Evolutionary conservation across 2,329 filamentous ascomycete genomes (phyloP).

Genomic region (Cladobotryum protrusum): DNA sequence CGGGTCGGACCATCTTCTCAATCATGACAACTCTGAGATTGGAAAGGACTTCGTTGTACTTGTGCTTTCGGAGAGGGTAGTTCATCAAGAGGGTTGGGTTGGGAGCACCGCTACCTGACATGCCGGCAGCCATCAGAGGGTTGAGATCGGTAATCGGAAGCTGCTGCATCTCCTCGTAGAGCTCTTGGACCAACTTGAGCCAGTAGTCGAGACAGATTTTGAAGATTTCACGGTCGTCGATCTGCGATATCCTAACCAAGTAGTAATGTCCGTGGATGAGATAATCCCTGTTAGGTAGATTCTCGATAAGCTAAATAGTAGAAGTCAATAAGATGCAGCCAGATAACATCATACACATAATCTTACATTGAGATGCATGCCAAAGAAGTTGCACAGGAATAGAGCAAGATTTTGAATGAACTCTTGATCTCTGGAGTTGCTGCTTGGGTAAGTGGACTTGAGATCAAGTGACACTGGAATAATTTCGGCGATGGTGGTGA

Average conservation of each 20-base stretch:
- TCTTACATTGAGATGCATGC: slow-evolving; percentile 75
- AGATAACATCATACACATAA: not conserved
- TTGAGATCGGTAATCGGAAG: slow-evolving; percentile 91
- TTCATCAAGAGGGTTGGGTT: slow-evolving; percentile 80
- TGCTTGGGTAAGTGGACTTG: slow-evolving; percentile 83
- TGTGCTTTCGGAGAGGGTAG: slow-evolving; percentile 94
- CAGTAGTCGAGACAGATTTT: slow-evolving; percentile 99
- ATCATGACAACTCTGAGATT: slow-evolving; percentile 98
- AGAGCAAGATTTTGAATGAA: slow-evolving; percentile 96
- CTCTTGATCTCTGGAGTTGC: slow-evolving; percentile 90
- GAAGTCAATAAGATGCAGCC: not conserved
- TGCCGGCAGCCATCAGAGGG: slow-evolving; percentile 72
- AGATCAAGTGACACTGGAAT: slow-evolving; percentile 87
- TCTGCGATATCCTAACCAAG: slow-evolving; percentile 95
- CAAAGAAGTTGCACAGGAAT: slow-evolving; percentile 96
- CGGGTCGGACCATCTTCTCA: slow-evolving; percentile 97
- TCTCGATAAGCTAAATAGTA: slow-evolving; percentile 70
- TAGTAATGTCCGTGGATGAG: slow-evolving; percentile 96
- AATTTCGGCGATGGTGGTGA: slow-evolving; percentile 84
- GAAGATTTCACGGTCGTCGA: slow-evolving; percentile 98
- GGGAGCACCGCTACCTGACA: slow-evolving; percentile 74
- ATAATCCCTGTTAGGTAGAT: slow-evolving; percentile 89
- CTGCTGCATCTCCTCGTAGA: slow-evolving; percentile 98
- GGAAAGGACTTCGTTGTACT: slow-evolving; percentile 89
- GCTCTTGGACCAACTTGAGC: slow-evolving; percentile 95